Evolutionary conservation across 805 yeast genomes (phyloP), one percentile per base, ranked within the genome.

Genomic region (Candida boleticola): DNA sequence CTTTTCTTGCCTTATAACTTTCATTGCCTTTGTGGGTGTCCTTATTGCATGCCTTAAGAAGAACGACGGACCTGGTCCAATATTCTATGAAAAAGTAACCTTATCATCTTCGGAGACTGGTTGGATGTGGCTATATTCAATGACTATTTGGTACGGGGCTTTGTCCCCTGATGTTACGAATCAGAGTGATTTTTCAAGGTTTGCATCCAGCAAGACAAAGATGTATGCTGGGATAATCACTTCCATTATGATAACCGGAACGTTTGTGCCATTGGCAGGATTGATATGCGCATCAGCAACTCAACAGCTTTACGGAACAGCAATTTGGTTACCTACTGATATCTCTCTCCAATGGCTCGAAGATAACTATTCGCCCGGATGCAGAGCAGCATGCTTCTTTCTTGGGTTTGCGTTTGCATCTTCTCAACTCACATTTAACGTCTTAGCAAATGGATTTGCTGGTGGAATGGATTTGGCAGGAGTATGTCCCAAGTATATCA

Each of bases 271-370:
- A 2, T 27, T 45, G 9, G 46, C 46, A 3, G 95, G 95, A 54
- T 80, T 86, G 41, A 63, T 86, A 39, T 84, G 85, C 23, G 80
- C 90, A 13, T 81, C 90, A 4, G 84, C 93, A 1, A 81, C 89
- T 3, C 68, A 78, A 27, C 57, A 70, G 5, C 55, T 84, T 50
- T 85, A 78, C 55, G 83, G 82, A 18, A 75, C 70, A 42, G 74
- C 85, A 26, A 76, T 76, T 55, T 86, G 95, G 95, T 76, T 82
- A 37, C 95, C 95, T 17, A 43, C 46, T 14, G 46, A 43, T 22
- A 43, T 43, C 23, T 34, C 33, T 9, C n/a, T 43, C 5, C 34
- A 22, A 25, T 43, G 46, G 46, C 14, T 43, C 17, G 18, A 21
- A n/a, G 40, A 43, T 22, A 27, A 43, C 29, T 43, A 39, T 21